Evolutionary conservation across 208 protist genomes (phyloP), one percentile per base, ranked within the genome.

Genomic region (Acanthamoeba culbertsoni): DNA sequence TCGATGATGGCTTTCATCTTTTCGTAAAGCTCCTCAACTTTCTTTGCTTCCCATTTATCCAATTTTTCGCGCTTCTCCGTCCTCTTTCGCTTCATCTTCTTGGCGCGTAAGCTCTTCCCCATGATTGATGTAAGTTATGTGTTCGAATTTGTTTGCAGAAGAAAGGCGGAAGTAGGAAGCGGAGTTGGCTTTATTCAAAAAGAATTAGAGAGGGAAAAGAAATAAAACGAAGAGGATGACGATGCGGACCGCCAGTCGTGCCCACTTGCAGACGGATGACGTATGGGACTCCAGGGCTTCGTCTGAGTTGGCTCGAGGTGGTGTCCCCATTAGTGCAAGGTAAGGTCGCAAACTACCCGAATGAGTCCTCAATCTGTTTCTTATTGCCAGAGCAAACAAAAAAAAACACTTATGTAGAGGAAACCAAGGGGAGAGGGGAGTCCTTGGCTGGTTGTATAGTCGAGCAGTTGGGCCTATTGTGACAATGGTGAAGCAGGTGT

Each of bases 1-100:
- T 84, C 73, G 12, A 84, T 84, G 40, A 84, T 37, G 43, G 48
- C 26, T 45, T 84, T 84, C 73, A 84, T 84, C 73, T 84, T 84
- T n/a, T 84, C 73, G 73, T 84, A 84, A n/a, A 84, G 43, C n/a
- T 12, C 43, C 26, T 84, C 73, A 45, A 84, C 23, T 23, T 84
- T 84, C 73, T 55, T 84, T 18, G 43, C 33, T 18, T 84, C 73
- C 73, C 73, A 84, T 37, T 84, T 84, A n/a, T 84, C 73, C 37
- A 84, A 20, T 20, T 84, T 84, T 37, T 84, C 73, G 7, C 73
- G 73, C 73, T 84, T 84, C 10, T 84, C 73, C 43, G 73, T 84
- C 73, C 73, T 84, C 73, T 84, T 84, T 45, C 73, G 18, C 73
- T 84, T 84, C 73, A 55, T 51, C 18, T 4, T 84, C 73, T 84